phyloP scores from a whole-genome alignment of 2,329 filamentous ascomycete species.

The Penicillium sp. region DNA sequence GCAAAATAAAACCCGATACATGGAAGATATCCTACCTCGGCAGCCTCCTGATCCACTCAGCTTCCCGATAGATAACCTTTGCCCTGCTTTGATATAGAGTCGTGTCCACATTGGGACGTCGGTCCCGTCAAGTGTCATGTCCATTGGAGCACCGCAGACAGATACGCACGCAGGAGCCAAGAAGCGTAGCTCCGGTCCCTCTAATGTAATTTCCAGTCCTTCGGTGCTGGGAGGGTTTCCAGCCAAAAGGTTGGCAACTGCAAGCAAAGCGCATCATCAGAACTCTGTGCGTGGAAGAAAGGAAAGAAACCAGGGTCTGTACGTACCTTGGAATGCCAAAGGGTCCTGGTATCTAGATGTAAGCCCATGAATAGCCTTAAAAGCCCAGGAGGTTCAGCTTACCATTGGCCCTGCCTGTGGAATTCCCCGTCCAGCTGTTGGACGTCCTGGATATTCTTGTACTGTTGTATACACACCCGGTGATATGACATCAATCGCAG shows the following conservation, averaged over 20 bases:
- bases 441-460: slow-evolving; percentile 52
- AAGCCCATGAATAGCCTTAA: background rate
- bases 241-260: slow-evolving; percentile 50
- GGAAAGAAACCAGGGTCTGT: too few species aligned
- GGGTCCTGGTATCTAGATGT: slow-evolving; percentile 37
- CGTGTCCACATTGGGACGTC: slow-evolving; percentile 49
- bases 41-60: slow-evolving; percentile 40
- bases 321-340: slow-evolving; percentile 39
- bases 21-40: background rate
- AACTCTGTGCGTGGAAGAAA: background rate
- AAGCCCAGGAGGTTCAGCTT: background rate
- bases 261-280: background rate
- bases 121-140: slow-evolving; percentile 44
- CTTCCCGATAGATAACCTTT: slow-evolving; percentile 49
- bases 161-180: slow-evolving; percentile 48
- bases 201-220: slow-evolving; percentile 52
- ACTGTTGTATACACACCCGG: slow-evolving; percentile 51
- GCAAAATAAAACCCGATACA: background rate
- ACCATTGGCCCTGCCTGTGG: slow-evolving; percentile 51
- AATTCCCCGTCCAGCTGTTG: slow-evolving; percentile 50
- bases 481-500: slow-evolving; percentile 49
- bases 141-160: slow-evolving; percentile 49
- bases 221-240: slow-evolving; percentile 48
- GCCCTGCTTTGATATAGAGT: slow-evolving; percentile 44
- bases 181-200: slow-evolving; percentile 52